These are phyloP conservation scores for Solanum peruvianum DNA, from an alignment of 257 asterid genomes.

Conservation along the genomic window DNA sequence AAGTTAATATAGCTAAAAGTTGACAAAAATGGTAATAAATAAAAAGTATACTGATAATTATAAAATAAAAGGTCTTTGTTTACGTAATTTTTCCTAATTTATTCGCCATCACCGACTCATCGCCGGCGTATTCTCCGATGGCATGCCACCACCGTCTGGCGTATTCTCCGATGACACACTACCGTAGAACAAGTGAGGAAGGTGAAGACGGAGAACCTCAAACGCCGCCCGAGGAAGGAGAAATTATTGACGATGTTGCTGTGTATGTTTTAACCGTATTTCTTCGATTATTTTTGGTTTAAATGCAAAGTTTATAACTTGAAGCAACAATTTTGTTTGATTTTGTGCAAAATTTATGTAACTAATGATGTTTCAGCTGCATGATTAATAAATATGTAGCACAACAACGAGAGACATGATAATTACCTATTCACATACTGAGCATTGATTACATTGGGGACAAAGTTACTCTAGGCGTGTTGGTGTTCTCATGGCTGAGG, in stretches of 20 bases:
- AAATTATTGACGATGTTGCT: neutral
- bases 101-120: neutral
- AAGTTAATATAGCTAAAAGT: too few relatives aligned
- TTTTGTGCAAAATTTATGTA: neutral
- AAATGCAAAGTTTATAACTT: neutral
- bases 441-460: constrained; percentile 11
- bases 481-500: constrained; percentile 68
- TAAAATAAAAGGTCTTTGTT: too few relatives aligned
- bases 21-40: too few relatives aligned
- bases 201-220: neutral
- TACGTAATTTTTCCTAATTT: too few relatives aligned
- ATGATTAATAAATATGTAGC: constrained; percentile 17
- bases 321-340: neutral
- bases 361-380: constrained; percentile 2
- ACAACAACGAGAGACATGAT: constrained; percentile 13
- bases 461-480: constrained; percentile 28
- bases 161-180: neutral
- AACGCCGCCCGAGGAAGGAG: neutral
- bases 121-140: neutral
- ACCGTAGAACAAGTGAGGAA: neutral
- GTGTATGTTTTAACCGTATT: neutral
- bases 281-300: neutral
- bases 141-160: neutral
- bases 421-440: constrained; percentile 25
- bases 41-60: too few relatives aligned